A percentile compares a stretch with the other conserved stretches of the same genome.
Conservation (phyloP, 352 stramenopile species). For the Thraustotheca clavata region DNA sequence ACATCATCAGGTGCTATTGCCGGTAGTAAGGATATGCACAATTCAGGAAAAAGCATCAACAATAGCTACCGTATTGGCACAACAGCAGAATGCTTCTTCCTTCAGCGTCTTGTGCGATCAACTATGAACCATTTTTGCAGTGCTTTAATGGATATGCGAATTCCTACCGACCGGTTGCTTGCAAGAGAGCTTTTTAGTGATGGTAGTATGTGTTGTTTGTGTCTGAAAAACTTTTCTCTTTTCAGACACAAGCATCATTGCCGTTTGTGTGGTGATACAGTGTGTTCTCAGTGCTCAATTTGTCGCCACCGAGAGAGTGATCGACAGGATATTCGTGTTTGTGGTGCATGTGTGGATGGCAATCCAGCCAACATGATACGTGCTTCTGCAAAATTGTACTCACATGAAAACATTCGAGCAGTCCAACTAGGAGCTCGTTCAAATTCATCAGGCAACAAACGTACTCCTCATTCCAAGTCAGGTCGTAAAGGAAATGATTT, state of each 20-base stretch:
- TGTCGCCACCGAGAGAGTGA: neutral
- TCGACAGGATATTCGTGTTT: slow-evolving; percentile 3
- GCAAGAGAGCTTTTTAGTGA: slow-evolving; percentile 7
- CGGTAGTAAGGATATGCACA: neutral
- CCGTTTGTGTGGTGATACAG: slow-evolving; percentile 53
- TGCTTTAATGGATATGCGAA: slow-evolving; percentile 6
- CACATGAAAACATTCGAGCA: neutral
- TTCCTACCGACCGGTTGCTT: neutral
- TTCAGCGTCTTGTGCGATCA: slow-evolving; percentile 3
- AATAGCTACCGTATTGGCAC: neutral
- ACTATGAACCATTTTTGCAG: neutral
- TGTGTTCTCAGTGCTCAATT: slow-evolving; percentile 66
- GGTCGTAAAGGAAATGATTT: neutral
- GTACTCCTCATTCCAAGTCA: neutral
- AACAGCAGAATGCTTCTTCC: neutral
- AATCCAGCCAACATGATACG: slow-evolving; percentile 3
- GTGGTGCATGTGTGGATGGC: neutral
- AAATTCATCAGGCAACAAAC: neutral
- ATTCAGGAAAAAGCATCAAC: neutral
- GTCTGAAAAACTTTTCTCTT: slow-evolving; percentile 49
- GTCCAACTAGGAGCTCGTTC: neutral
- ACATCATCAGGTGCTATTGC: neutral
- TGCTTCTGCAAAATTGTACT: neutral
- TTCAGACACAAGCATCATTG: slow-evolving; percentile 74
- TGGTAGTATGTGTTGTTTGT: slow-evolving; percentile 25